phyloP scores from a whole-genome alignment of 495 filamentous ascomycete genomes.

The Cryomyces minteri region DNA sequence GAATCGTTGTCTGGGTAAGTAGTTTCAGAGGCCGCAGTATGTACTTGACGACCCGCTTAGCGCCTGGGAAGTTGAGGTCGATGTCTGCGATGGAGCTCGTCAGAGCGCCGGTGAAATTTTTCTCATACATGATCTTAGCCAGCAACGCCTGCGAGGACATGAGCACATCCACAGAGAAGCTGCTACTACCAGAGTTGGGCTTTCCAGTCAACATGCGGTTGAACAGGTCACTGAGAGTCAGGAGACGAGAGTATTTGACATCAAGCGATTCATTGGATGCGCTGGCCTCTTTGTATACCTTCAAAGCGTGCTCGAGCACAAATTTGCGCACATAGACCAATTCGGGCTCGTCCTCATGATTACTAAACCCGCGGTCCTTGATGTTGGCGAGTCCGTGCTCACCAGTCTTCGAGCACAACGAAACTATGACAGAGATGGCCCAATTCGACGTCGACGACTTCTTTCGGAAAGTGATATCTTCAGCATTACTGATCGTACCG shows the following conservation, averaged over 20 bases:
- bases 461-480: slow-evolving; percentile 63
- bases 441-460: slow-evolving; percentile 64
- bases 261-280: slow-evolving; percentile 66
- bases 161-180: neutral
- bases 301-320: slow-evolving; percentile 80
- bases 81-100: slow-evolving; percentile 91
- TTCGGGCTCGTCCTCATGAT: slow-evolving; percentile 66
- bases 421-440: slow-evolving; percentile 68
- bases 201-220: slow-evolving; percentile 73
- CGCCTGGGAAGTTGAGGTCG: slow-evolving; percentile 83
- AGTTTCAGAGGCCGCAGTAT: slow-evolving; percentile 77
- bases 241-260: slow-evolving; percentile 66
- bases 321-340: slow-evolving; percentile 86
- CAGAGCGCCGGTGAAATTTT: slow-evolving; percentile 74
- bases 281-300: slow-evolving; percentile 80
- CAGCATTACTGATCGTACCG: slow-evolving; percentile 54
- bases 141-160: slow-evolving; percentile 46
- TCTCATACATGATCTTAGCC: slow-evolving; percentile 92
- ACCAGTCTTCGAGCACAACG: slow-evolving; percentile 71
- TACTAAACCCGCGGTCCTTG: slow-evolving; percentile 25
- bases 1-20: slow-evolving; percentile 70
- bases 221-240: slow-evolving; percentile 79
- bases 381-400: slow-evolving; percentile 36
- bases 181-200: slow-evolving; percentile 33
- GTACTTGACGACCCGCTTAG: slow-evolving; percentile 88